A percentile compares a stretch with the other conserved stretches of the same genome.
These are phyloP conservation scores for Flaveria linearis DNA, from an alignment of 129 eudicot genomes.

Conservation along the genomic window DNA sequence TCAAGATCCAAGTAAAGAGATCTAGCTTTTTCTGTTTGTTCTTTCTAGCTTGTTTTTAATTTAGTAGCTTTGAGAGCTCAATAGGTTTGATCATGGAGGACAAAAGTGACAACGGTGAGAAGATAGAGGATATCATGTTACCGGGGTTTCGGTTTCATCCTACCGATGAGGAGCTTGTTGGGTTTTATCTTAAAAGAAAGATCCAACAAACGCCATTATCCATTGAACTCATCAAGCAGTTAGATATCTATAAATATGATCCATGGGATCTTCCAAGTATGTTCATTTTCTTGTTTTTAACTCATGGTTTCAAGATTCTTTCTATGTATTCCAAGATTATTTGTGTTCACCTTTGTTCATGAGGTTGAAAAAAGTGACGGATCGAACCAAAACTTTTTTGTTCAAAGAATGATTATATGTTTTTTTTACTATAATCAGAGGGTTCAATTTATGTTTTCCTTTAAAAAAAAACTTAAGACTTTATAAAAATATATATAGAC, in stretches of 20 bases:
- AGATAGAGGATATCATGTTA: constrained; percentile 73
- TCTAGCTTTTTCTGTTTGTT: constrained; percentile 3
- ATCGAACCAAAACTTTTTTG: too few species aligned
- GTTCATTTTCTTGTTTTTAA: not conserved
- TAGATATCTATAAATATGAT: constrained; percentile 82
- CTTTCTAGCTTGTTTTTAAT: not conserved
- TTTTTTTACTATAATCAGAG: too few species aligned
- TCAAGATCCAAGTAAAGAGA: constrained; percentile 25
- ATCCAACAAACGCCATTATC: constrained; percentile 85
- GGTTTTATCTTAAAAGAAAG: constrained; percentile 89
- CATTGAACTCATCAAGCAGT: constrained; percentile 88
- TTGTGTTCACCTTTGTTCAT: not conserved
- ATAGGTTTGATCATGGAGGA: constrained; percentile 51
- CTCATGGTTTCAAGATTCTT: constrained; percentile 16
- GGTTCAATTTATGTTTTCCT: too few species aligned
- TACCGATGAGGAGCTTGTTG: constrained; percentile 91
- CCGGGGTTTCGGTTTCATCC: constrained; percentile 99
- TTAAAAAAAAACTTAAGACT: too few species aligned
- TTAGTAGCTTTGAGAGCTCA: constrained; percentile 5
- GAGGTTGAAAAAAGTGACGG: not conserved
- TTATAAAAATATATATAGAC: too few species aligned
- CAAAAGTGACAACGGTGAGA: constrained; percentile 46
- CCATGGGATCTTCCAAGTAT: constrained; percentile 99
- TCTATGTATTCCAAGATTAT: not conserved
- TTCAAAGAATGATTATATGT: too few species aligned